Evolutionary conservation across 768 basidiomycete species (phyloP).

Genomic region (Mycena capillaripes): DNA sequence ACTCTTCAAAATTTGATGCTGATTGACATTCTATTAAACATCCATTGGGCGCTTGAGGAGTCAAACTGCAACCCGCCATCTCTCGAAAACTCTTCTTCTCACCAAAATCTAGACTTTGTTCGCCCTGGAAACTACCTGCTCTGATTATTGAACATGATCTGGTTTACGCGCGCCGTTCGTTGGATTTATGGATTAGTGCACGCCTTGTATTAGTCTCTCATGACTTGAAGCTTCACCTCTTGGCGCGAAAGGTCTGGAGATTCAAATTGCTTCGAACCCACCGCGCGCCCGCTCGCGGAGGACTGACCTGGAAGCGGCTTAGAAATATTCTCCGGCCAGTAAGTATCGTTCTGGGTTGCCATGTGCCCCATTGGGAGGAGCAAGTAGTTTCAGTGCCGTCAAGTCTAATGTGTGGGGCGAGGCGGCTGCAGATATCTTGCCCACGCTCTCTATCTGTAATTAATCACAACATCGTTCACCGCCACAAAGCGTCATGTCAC

Average conservation of each 20-base stretch:
- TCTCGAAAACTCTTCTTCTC: conserved; percentile 12
- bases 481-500: conserved; percentile 13
- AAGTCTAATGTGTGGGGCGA: conserved; percentile 16
- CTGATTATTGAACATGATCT: conserved; percentile 11
- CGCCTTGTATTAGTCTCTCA: conserved; percentile 2
- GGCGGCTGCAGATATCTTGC: conserved; percentile 12
- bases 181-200: conserved; percentile 9
- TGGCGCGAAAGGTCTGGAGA: conserved; percentile 8
- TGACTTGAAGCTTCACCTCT: conserved; percentile 9
- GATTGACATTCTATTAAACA: conserved; percentile 19
- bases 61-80: conserved; percentile 7
- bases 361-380: conserved; percentile 11
- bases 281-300: background rate
- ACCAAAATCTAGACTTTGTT: conserved; percentile 5
- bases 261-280: conserved; percentile 11
- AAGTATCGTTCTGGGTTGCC: conserved; percentile 5
- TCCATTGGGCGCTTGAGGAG: conserved; percentile 18
- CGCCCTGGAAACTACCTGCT: conserved; percentile 13
- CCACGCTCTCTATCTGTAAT: conserved; percentile 11
- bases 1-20: conserved; percentile 23
- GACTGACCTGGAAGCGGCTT: conserved; percentile 6
- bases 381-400: conserved; percentile 11
- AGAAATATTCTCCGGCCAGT: conserved; percentile 9
- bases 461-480: conserved; percentile 12
- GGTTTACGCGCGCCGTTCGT: conserved; percentile 1